These are phyloP conservation scores for Lasiodiplodia citricola DNA, from an alignment of 2,329 filamentous ascomycete genomes.

Conservation along the genomic window DNA sequence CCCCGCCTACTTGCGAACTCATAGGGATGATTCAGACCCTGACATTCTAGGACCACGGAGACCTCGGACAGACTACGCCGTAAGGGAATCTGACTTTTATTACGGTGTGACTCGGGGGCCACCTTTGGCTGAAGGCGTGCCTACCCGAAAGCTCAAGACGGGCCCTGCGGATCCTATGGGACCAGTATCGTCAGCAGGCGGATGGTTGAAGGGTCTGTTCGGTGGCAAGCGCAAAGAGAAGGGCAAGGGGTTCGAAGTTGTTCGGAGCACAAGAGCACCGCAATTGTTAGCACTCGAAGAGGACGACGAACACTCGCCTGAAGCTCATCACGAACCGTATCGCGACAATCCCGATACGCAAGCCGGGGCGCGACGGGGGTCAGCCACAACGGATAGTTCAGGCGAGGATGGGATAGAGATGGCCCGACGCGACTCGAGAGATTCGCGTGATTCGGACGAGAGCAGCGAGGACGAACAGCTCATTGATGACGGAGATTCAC, in stretches of 20 bases:
- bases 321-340: slow-evolving; percentile 53
- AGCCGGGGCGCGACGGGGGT: slow-evolving; percentile 7
- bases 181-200: slow-evolving; percentile 84
- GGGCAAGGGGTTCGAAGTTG: slow-evolving; percentile 95
- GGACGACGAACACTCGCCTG: slow-evolving; percentile 58
- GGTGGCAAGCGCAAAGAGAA: slow-evolving; percentile 91
- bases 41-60: slow-evolving; percentile 55
- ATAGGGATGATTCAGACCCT: slow-evolving; percentile 58
- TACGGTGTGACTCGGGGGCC: slow-evolving; percentile 85
- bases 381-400: slow-evolving; percentile 6
- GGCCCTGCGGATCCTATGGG: slow-evolving; percentile 94
- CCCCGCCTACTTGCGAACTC: slow-evolving; percentile 59
- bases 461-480: slow-evolving; percentile 3
- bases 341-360: slow-evolving; percentile 54
- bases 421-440: neutral
- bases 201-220: slow-evolving; percentile 83
- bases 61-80: slow-evolving; percentile 82
- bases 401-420: neutral
- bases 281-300: slow-evolving; percentile 70
- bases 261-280: slow-evolving; percentile 80
- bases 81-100: slow-evolving; percentile 95
- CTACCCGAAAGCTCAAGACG: slow-evolving; percentile 85
- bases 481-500: slow-evolving; percentile 52
- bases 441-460: neutral
- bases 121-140: slow-evolving; percentile 74